These are phyloP conservation scores for Pseudovirgaria hyperparasitica DNA, from an alignment of 2,329 filamentous ascomycete genomes.

Conservation along the genomic window DNA sequence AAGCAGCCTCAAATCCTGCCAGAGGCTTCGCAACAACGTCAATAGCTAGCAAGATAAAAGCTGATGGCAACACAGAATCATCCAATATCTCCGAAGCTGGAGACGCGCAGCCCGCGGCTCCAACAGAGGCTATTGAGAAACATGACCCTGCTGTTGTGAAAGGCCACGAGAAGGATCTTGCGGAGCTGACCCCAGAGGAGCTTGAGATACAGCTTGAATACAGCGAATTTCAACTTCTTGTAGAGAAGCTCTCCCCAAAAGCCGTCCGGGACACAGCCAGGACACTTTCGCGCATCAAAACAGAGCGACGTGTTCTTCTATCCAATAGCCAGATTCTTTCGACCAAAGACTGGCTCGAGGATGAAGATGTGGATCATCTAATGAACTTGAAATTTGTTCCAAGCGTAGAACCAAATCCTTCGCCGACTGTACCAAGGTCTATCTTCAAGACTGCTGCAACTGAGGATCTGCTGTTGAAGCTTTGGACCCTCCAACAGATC, in stretches of 20 bases:
- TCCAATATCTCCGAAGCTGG: conserved; percentile 11
- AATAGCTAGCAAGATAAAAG: conserved; percentile 67
- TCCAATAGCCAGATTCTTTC: conserved; percentile 63
- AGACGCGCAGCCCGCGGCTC: conserved; percentile 1
- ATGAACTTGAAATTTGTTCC: conserved; percentile 66
- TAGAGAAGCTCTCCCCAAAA: conserved; percentile 73
- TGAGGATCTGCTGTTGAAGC: conserved; percentile 63
- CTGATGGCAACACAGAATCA: conserved; percentile 15
- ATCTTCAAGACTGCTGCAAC: conserved; percentile 42
- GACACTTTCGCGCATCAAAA: conserved; percentile 66
- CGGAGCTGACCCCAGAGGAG: conserved; percentile 66
- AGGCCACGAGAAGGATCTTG: conserved; percentile 24
- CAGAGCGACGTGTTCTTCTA: conserved; percentile 71
- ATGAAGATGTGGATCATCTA: conserved; percentile 65
- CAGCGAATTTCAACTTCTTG: conserved; percentile 74
- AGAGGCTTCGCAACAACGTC: conserved; percentile 92
- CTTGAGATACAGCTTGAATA: conserved; percentile 82
- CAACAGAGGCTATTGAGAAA: conserved; percentile 1
- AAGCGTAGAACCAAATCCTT: conserved; percentile 45
- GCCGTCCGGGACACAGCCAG: conserved; percentile 66
- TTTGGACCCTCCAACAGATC: conserved; percentile 75
- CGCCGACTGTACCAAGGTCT: conserved; percentile 23
- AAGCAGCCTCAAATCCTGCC: conserved; percentile 73
- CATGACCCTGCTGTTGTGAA: conserved; percentile 4
- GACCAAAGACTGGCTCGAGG: conserved; percentile 65